Base-by-base conservation (phyloP, 2,329 filamentous ascomycete genomes). In the Lachnellula willkommii region DNA sequence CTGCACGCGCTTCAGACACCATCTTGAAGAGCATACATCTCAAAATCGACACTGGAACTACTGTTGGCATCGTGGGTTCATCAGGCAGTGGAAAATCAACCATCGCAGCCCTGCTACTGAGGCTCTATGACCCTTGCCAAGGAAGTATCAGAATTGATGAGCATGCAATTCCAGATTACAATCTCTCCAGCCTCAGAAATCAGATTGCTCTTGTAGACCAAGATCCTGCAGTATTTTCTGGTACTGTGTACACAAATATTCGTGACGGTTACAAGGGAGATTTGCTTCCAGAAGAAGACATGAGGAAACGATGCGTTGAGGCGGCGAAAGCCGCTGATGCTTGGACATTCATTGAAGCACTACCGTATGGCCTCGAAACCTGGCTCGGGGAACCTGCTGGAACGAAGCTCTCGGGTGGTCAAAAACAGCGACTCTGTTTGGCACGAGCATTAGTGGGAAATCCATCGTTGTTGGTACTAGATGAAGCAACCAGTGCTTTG, bases 271-370 rank as follows among this genome's bases (percentile, higher is more conserved):
- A 57, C 48, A 60, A 54, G 43, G 61, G 61, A 15, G 43, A 47
- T 17, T 37, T 45, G 15, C 28, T 60, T 11, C 17, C 51, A 4
- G 58, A 64, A 11, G 56, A 57, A 26, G 58, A 63, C 24, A 54
- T 60, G 58, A 59, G 57, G 56, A 54, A 54, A 46, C 48, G 35
- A 40, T 61, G 62, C 35, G 36, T 60, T 5, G 52, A 63, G 42
- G 79, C 84, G 20, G 78, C 82, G 2, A 72, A 70, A 12, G 73
- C 85, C 28, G 84, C 85, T 0, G 83, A 87, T 68, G 84, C 81
- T 0, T 72, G 75, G 50, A 65, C 65, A 12, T 87, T 84, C 65
- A 83, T 83, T 61, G 71, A 74, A 45, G 71, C 69, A 1, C 75
- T 82, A 1, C 77, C 82, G 48, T 68, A 77, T 62, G 73, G 77